phyloP scores from a whole-genome alignment of 2,329 filamentous ascomycete genomes.

The Epichloe typhina region DNA sequence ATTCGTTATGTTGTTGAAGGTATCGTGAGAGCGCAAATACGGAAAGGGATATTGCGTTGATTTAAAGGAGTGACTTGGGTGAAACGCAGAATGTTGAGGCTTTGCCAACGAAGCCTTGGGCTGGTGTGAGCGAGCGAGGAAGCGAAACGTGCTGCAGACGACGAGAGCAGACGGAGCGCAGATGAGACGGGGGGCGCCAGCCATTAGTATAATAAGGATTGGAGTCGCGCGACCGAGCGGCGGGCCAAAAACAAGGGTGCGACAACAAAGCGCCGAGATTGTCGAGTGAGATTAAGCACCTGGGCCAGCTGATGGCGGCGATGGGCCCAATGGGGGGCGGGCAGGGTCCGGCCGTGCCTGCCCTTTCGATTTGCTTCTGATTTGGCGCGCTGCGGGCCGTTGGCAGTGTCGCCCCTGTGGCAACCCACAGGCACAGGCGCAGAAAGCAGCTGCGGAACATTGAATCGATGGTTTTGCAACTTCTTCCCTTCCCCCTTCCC shows the following conservation, averaged over 20 bases:
- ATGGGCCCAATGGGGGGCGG: not conserved
- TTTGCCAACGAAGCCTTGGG: slow-evolving; percentile 42
- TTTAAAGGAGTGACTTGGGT: slow-evolving; percentile 7
- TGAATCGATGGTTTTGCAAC: too few relatives aligned
- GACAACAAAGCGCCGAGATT: not conserved
- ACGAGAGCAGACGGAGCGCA: slow-evolving; percentile 6
- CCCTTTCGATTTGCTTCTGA: not conserved
- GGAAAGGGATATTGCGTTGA: not conserved
- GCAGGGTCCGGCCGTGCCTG: not conserved
- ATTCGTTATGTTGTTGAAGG: not conserved
- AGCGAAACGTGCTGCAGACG: slow-evolving; percentile 10
- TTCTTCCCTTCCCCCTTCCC: too few relatives aligned
- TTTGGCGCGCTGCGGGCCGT: not conserved
- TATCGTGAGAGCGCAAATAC: slow-evolving; percentile 3
- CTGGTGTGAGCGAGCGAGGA: slow-evolving; percentile 12
- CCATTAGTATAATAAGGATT: not conserved
- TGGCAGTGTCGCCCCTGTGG: too few relatives aligned
- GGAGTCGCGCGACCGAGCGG: not conserved
- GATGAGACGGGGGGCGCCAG: not conserved
- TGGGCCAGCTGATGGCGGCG: not conserved
- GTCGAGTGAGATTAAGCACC: not conserved
- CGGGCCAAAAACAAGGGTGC: not conserved
- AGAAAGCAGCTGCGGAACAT: too few relatives aligned
- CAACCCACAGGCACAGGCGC: too few relatives aligned
- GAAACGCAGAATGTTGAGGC: slow-evolving; percentile 23